A percentile compares a stretch with the other conserved stretches of the same genome.
phyloP scores from a whole-genome alignment of 2,329 filamentous ascomycete species.

The Dothideomycetes sp. region DNA sequence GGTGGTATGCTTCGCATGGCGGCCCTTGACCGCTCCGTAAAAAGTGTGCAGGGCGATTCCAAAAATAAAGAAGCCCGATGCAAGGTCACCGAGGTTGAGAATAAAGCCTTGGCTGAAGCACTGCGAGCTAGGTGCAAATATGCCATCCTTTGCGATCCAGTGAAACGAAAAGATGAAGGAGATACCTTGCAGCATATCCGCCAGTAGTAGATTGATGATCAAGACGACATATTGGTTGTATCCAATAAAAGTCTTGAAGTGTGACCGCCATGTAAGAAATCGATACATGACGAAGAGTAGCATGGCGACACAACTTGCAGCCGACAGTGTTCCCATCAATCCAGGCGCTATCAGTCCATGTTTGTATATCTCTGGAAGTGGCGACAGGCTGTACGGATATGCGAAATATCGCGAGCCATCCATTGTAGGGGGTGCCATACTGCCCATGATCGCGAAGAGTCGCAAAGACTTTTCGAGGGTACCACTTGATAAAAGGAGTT shows the following conservation, averaged over 20 bases:
- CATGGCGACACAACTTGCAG: slow-evolving; percentile 16
- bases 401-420: slow-evolving; percentile 15
- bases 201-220: slow-evolving; percentile 58
- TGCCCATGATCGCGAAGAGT: too few species aligned
- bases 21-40: slow-evolving; percentile 47
- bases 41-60: slow-evolving; percentile 58
- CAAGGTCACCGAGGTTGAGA: slow-evolving; percentile 45
- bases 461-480: too few species aligned
- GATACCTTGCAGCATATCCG: slow-evolving; percentile 55
- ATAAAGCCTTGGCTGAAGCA: slow-evolving; percentile 61
- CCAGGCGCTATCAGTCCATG: slow-evolving; percentile 20
- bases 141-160: slow-evolving; percentile 44
- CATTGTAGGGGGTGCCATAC: slow-evolving; percentile 3
- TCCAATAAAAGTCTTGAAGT: slow-evolving; percentile 19
- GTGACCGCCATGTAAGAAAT: slow-evolving; percentile 19
- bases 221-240: slow-evolving; percentile 58
- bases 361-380: slow-evolving; percentile 13
- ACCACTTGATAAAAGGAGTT: too few species aligned
- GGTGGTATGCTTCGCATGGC: slow-evolving; percentile 36
- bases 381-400: slow-evolving; percentile 17
- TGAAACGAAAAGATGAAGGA: slow-evolving; percentile 53
- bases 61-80: slow-evolving; percentile 56
- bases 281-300: slow-evolving; percentile 20
- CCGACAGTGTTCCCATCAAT: slow-evolving; percentile 18
- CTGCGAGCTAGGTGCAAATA: slow-evolving; percentile 41